phyloP scores from a whole-genome alignment of 139 green algal genomes.

The Tetradesmus lagerheimii region DNA sequence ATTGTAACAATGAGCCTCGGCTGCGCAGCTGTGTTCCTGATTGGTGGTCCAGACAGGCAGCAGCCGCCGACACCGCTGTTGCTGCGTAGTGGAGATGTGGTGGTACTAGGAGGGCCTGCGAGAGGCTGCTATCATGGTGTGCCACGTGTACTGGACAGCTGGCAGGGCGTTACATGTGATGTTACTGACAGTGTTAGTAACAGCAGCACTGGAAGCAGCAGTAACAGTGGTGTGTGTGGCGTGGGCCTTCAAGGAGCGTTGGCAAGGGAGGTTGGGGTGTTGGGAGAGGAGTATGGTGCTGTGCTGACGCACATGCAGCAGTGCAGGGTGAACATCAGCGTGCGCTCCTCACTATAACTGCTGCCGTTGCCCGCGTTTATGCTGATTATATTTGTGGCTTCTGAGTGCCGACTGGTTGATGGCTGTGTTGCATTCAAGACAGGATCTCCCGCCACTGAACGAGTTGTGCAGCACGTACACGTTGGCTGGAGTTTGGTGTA shows the following conservation, averaged over 20 bases:
- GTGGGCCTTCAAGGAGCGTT: background rate
- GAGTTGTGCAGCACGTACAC: too few species aligned
- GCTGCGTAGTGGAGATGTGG: conserved; percentile 85
- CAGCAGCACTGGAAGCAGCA: background rate
- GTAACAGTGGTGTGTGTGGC: background rate
- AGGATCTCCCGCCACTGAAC: too few species aligned
- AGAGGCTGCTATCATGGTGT: conserved; percentile 82
- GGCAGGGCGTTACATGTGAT: background rate
- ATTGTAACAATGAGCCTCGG: conserved; percentile 91
- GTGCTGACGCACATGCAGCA: conserved; percentile 51
- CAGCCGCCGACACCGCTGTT: conserved; percentile 75
- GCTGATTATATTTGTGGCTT: too few species aligned
- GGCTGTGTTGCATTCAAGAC: too few species aligned
- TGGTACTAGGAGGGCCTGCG: conserved; percentile 80
- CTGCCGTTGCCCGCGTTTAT: too few species aligned
- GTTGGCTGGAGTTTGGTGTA: too few species aligned
- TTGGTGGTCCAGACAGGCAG: conserved; percentile 73
- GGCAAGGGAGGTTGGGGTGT: background rate
- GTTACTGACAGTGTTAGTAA: background rate
- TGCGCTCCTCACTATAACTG: conserved; percentile 30
- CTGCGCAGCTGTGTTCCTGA: conserved; percentile 88
- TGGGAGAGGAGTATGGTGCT: background rate
- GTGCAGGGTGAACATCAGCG: conserved; percentile 71
- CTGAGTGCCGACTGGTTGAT: too few species aligned
- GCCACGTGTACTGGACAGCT: conserved; percentile 27